Evolutionary conservation across 257 asterid species (phyloP), one percentile per base, ranked within the genome.

Genomic region (Phtheirospermum japonicum): DNA sequence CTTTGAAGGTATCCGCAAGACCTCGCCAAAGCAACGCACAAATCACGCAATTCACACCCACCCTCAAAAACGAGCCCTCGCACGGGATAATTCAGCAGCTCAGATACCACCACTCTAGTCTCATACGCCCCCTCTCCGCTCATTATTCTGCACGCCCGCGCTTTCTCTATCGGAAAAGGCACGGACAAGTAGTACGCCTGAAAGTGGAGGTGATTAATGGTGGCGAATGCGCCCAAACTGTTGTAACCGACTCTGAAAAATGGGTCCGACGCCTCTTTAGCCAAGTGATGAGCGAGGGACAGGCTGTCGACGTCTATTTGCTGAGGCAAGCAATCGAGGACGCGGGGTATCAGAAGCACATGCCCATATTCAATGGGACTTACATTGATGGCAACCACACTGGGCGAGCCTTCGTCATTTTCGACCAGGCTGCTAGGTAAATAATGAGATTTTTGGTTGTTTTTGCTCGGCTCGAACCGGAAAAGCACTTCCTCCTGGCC

Each of bases 291-390:
- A 32, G 96, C 96, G 59, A 91, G 94, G 71, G 81, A 70, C 76
- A 91, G 83, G 86, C 94, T 86, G 43, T 84, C 92, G 0, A 64
- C 83, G 46, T 88, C 98, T 28, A 91, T 86, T 81, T 83, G 84
- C 80, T 91, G 95, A 23, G 95, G 95, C 79, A 91, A 75, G 82
- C 78, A 63, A 57, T 91, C 90, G 3, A 88, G 81, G 36, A 91
- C 78, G 26, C 80, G 83, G 18, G 96, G 91, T 65, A 85, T 81
- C 57, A 88, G 68, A 66, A 85, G 94, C 63, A 83, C 94, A 52
- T 88, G 96, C 1, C 96, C 94, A 66, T 88, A 88, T 74, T 88
- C 96, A 36, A 88, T 88, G 20, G 94, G 96, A 68, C 96, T 85
- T 78, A 85, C 96, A 64, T 88, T 88, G 53, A 88, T 83, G 43